Conservation (phyloP, 139 green algal species). For the Tetradesmus lagerheimii region DNA sequence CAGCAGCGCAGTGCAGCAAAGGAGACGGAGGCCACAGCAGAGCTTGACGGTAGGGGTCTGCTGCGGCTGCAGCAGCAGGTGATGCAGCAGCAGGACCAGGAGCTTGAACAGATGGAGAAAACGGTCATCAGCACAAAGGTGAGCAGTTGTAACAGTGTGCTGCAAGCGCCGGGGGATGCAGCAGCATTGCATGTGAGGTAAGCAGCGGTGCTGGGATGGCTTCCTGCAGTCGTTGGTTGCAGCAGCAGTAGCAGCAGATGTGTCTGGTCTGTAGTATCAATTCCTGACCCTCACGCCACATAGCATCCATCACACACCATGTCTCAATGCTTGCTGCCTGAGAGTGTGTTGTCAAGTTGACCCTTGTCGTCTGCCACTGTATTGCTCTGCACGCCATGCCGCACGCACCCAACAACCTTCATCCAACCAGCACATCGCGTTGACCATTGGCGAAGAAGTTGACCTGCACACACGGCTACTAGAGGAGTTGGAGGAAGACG, state of each 20-base stretch:
- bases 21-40: slow-evolving; percentile 79
- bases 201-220: too few relatives aligned
- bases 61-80: slow-evolving; percentile 80
- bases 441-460: slow-evolving; percentile 93
- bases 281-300: too few relatives aligned
- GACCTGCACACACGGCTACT: slow-evolving; percentile 89
- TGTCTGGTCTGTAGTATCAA: too few relatives aligned
- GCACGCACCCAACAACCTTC: too few relatives aligned
- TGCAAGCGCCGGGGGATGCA: background rate
- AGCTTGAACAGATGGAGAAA: slow-evolving; percentile 83
- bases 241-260: background rate
- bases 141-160: background rate
- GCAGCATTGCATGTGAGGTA: slow-evolving; percentile 8
- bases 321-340: too few relatives aligned
- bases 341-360: too few relatives aligned
- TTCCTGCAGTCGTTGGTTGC: background rate
- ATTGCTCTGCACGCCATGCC: background rate
- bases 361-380: background rate
- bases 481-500: slow-evolving; percentile 87
- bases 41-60: slow-evolving; percentile 72
- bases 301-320: too few relatives aligned
- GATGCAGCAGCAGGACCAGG: slow-evolving; percentile 83
- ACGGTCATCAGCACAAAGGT: slow-evolving; percentile 80
- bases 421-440: slow-evolving; percentile 80
- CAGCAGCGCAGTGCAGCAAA: slow-evolving; percentile 1